Base-by-base conservation (phyloP, 2,329 filamentous ascomycete genomes). In the Bipolaris victoriae region DNA sequence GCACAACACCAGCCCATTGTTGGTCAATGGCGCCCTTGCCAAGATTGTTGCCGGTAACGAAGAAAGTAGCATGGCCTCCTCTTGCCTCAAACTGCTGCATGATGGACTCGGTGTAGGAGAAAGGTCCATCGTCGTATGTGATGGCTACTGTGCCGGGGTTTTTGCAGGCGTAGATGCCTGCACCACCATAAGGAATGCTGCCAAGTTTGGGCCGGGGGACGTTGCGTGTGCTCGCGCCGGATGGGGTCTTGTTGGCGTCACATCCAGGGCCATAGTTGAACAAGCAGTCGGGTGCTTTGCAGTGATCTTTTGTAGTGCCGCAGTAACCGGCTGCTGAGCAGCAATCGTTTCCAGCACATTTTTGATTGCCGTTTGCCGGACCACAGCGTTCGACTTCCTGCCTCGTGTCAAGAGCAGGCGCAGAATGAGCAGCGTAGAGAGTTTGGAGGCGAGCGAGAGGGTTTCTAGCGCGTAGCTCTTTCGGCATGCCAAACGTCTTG, bases 91-190 rank as follows among this genome's bases (percentile, higher is more conserved):
- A 80, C 50, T 85, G 79, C 64, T 88, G 82, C 7, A 90, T 80
- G 6, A 90, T 79, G 54, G 84, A 80, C 29, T 77, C 76, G 0
- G 87, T 90, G 71, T 87, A 89, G 29, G 81, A 76, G 62, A 85
- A 75, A 24, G 87, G 88, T 0, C 88, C 88, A 68, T 90, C 88
- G 65, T 90, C 87, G 61, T 84, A 90, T 0, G 87, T 90, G 52
- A 90, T 76, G 13, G 88, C 88, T 61, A 90, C 82, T 4, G 84
- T 84, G 50, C 86, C 85, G 2, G 81, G 78, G 15, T 65, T 66
- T 36, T 71, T 71, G 65, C 84, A 87, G 55, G 80, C 75, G 60
- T 84, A 84, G 56, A 89, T 84, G n/a, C 83, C 82, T 1, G 70
- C 79, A 33, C 82, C 79, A 22, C 86, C 86, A 55, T 88, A 88